Conservation (phyloP, 768 basidiomycete genomes). For the Hypholoma sublateritium region DNA sequence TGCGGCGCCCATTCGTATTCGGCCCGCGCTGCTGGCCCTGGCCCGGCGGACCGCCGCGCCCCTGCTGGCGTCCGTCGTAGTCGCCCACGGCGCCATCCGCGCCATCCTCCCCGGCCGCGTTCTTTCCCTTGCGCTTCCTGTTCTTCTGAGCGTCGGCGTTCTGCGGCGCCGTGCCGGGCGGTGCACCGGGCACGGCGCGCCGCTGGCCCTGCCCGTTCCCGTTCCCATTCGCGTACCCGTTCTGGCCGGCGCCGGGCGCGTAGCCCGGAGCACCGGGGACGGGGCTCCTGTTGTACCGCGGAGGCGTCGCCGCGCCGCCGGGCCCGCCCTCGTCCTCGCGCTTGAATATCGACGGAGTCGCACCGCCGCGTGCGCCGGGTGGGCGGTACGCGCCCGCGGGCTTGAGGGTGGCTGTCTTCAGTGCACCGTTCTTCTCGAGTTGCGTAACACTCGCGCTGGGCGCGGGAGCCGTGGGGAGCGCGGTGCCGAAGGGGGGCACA, state of each 20-base stretch:
- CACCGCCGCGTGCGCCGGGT: conserved; percentile 87
- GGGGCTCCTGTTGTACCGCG: conserved; percentile 61
- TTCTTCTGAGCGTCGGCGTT: conserved; percentile 47
- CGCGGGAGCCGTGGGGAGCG: conserved; percentile 67
- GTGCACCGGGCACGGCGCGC: conserved; percentile 77
- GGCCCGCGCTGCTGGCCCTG: conserved; percentile 2
- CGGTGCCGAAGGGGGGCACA: conserved; percentile 64
- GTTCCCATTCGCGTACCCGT: conserved; percentile 1
- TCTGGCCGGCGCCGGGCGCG: background rate
- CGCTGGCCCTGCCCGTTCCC: conserved; percentile 18
- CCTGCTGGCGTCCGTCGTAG: conserved; percentile 41
- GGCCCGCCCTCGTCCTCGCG: conserved; percentile 87
- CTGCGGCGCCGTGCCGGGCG: background rate
- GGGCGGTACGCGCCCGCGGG: conserved; percentile 90
- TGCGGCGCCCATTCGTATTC: background rate
- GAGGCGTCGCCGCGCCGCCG: conserved; percentile 65
- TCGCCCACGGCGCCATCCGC: conserved; percentile 24
- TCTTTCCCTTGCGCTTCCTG: conserved; percentile 55
- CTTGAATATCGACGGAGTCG: conserved; percentile 87
- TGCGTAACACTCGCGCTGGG: conserved; percentile 58
- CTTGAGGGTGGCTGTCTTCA: conserved; percentile 59
- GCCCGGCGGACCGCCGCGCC: conserved; percentile 20
- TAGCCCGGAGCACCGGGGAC: conserved; percentile 49
- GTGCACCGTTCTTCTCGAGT: conserved; percentile 36
- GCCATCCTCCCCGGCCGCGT: conserved; percentile 15